Evolutionary conservation across 2,329 filamentous ascomycete genomes (phyloP).

Genomic region (Aspergillus ochraceoroseus): DNA sequence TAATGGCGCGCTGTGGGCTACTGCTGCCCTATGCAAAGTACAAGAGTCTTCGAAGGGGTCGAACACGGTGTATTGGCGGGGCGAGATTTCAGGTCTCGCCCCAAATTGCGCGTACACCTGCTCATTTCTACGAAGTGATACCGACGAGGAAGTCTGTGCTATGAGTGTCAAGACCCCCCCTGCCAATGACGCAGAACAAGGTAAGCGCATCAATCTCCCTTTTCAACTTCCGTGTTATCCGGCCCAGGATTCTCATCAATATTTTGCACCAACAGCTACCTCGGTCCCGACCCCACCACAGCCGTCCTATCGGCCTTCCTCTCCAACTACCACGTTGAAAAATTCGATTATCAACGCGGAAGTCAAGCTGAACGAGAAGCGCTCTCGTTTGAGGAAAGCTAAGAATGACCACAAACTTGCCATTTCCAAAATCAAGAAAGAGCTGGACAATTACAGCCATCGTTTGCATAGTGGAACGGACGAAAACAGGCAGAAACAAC

Average conservation of each 20-base stretch:
- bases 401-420: conserved; percentile 59
- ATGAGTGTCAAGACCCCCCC: conserved; percentile 60
- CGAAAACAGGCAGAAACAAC: conserved; percentile 59
- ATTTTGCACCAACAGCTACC: conserved; percentile 26
- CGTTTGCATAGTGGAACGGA: conserved; percentile 57
- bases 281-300: conserved; percentile 49
- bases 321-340: conserved; percentile 60
- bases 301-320: conserved; percentile 58
- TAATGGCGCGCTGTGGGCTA: conserved; percentile 62
- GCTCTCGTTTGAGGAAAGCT: conserved; percentile 54
- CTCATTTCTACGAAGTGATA: conserved; percentile 56
- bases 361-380: conserved; percentile 55
- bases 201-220: conserved; percentile 32
- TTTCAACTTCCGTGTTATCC: background rate
- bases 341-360: conserved; percentile 61
- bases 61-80: conserved; percentile 51
- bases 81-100: conserved; percentile 61
- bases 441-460: conserved; percentile 55
- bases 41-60: conserved; percentile 43
- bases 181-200: conserved; percentile 55
- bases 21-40: conserved; percentile 51
- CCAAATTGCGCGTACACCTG: conserved; percentile 61
- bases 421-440: conserved; percentile 55
- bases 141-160: conserved; percentile 54
- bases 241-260: conserved; percentile 4